Percentiles rank a stretch among this genome's conserved stretches.
These are phyloP conservation scores for Phytophthora boehmeriae DNA, from an alignment of 352 stramenopile species.

Conservation along the genomic window DNA sequence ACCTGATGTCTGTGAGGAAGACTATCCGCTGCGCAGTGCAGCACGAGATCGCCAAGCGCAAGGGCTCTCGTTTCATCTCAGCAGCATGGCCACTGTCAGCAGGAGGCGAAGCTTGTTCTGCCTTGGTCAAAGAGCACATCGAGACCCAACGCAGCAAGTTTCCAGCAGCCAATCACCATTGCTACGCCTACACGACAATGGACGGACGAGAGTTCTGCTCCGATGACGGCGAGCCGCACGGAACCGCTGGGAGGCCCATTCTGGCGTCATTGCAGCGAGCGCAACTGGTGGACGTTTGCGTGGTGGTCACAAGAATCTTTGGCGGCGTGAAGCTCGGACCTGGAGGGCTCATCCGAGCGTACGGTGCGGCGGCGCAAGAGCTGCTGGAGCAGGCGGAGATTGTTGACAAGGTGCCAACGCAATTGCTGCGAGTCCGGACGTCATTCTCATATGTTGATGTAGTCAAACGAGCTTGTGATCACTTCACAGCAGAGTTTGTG, in stretches of 20 bases:
- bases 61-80: constrained; percentile 83
- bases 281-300: constrained; percentile 69
- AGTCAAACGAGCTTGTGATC: constrained; percentile 54
- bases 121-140: constrained; percentile 54
- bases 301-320: constrained; percentile 80
- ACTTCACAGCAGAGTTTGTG: constrained; percentile 51
- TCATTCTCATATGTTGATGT: constrained; percentile 41
- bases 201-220: constrained; percentile 65
- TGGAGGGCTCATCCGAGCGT: constrained; percentile 75
- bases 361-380: constrained; percentile 63
- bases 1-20: constrained; percentile 26
- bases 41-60: constrained; percentile 82
- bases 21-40: constrained; percentile 62
- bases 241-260: constrained; percentile 73
- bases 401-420: constrained; percentile 55
- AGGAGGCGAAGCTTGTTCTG: constrained; percentile 29
- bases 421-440: constrained; percentile 33
- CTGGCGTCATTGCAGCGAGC: constrained; percentile 59
- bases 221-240: constrained; percentile 80
- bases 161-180: constrained; percentile 73
- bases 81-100: constrained; percentile 55
- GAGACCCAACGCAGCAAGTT: constrained; percentile 48
- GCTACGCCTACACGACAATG: constrained; percentile 67
- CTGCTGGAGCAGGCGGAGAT: constrained; percentile 58
- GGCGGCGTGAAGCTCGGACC: constrained; percentile 76